Base-by-base conservation (phyloP, 2,329 filamentous ascomycete species). In the Seiridium unicorne region DNA sequence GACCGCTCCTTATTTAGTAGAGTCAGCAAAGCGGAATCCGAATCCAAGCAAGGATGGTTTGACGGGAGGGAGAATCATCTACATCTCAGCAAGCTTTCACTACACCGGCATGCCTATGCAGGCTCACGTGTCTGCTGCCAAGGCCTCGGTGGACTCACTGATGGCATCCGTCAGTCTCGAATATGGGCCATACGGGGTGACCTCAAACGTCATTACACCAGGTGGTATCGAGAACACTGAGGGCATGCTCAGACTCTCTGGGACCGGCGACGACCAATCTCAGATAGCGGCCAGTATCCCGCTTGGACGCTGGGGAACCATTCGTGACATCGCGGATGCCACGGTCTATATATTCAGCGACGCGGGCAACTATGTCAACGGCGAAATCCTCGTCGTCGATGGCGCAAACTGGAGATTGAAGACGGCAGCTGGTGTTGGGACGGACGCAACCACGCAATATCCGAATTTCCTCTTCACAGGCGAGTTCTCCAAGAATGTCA, bases 321-420 rank as follows among this genome's bases (percentile, higher is more conserved):
- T 96, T 34, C 90, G 89, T 65, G 94, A 99, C 70, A 93, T 99
- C 69, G 90, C 93, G 0, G 94, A 99, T 74, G 91, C 94, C 1
- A 97, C 94, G 0, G 85, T 98, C 0, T 99, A 88, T 69, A 74
- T 98, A 59, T 95, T 97, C 71, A 91, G 90, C 51, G 91, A 96
- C 51, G 87, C 92, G 0, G 94, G 89, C 1, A 92, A 89, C 72
- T 97, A 91, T 73, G 87, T 98, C 51, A 97, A 91, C 66, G 95
- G 93, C 1, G 88, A 92, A 65, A 85, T 87, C 3, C 76, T 97
- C 42, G 90, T 96, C 38, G 91, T 91, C 65, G 86, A 90, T 66
- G 87, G 86, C 36, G 84, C 77, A 0, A 77, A 81, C 1, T 87
- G 84, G 84, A 78, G 84, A 62, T 71, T 82, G 51, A 80, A 83